A percentile compares a stretch with the other conserved stretches of the same genome.
Conservation (phyloP, 2,329 filamentous ascomycete genomes). For the Plectosphaerella sp. region DNA sequence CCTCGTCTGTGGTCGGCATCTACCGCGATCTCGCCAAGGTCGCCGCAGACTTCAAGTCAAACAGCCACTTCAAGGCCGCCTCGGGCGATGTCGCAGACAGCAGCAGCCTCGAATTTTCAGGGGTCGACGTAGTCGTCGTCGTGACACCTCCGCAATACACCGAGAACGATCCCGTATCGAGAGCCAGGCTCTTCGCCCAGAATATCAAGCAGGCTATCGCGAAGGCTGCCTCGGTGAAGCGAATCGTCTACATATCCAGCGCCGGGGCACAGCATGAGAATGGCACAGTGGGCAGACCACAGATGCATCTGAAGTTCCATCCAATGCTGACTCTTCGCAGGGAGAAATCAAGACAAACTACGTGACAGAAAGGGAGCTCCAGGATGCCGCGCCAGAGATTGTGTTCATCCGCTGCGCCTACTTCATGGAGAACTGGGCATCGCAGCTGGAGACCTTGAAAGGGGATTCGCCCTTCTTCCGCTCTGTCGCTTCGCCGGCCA, state of each 20-base stretch:
- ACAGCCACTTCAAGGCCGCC: slow-evolving; percentile 19
- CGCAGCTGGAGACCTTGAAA: slow-evolving; percentile 18
- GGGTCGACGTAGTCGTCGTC: slow-evolving; percentile 22
- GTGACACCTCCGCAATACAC: slow-evolving; percentile 24
- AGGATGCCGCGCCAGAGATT: slow-evolving; percentile 14
- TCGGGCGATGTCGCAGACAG: slow-evolving; percentile 22
- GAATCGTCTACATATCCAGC: slow-evolving; percentile 25
- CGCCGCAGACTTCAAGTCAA: slow-evolving; percentile 19
- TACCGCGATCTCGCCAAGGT: slow-evolving; percentile 24
- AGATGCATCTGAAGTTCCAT: neutral
- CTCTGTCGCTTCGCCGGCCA: slow-evolving; percentile 26
- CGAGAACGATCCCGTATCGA: slow-evolving; percentile 15
- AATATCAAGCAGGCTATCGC: slow-evolving; percentile 23
- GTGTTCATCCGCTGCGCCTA: slow-evolving; percentile 26
- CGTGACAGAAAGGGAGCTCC: slow-evolving; percentile 18
- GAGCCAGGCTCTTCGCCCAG: slow-evolving; percentile 11
- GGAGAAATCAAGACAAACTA: slow-evolving; percentile 31
- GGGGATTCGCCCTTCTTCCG: slow-evolving; percentile 22
- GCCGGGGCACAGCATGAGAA: slow-evolving; percentile 24
- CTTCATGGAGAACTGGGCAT: slow-evolving; percentile 35
- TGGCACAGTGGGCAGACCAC: slow-evolving; percentile 20
- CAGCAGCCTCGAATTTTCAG: slow-evolving; percentile 22
- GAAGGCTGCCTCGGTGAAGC: slow-evolving; percentile 17
- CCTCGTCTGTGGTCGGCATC: slow-evolving; percentile 16
- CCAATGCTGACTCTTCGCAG: slow-evolving; percentile 12